Conservation (phyloP, 257 asterid species). For the Petunia axillaris region DNA sequence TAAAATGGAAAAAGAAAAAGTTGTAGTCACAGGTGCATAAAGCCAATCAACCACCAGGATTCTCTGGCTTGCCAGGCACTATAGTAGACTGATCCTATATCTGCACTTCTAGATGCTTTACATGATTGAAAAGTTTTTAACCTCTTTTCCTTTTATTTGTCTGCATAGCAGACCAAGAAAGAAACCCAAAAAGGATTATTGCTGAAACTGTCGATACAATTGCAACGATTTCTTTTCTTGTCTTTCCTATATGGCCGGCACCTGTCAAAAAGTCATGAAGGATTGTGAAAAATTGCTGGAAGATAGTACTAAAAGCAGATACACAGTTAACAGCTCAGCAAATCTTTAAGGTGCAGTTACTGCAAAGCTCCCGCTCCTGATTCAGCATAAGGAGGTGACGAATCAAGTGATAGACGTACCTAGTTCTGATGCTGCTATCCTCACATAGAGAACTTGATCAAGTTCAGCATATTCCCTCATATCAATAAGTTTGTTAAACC, state of each 20-base stretch:
- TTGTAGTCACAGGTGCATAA: background rate
- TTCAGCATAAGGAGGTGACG: background rate
- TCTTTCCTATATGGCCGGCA: background rate
- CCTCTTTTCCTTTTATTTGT: conserved; percentile 13
- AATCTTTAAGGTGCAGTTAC: background rate
- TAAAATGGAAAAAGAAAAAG: background rate
- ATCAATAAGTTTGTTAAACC: conserved; percentile 42
- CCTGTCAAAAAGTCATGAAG: background rate
- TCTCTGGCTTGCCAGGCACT: background rate
- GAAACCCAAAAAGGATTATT: background rate
- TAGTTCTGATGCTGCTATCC: conserved; percentile 42
- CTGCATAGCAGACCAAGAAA: background rate
- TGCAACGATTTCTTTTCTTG: background rate
- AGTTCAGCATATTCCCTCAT: conserved; percentile 30
- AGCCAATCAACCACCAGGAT: background rate
- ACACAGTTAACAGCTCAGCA: background rate
- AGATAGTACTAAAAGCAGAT: background rate
- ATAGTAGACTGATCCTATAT: background rate
- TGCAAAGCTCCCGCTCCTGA: background rate
- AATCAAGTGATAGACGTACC: conserved; percentile 19
- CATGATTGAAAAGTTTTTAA: background rate
- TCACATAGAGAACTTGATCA: conserved; percentile 36
- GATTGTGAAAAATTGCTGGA: background rate
- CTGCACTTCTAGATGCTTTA: background rate
- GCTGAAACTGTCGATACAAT: background rate